Evolutionary conservation across 73 alveolate species (phyloP).

Genomic region (Stentor roeselii): DNA sequence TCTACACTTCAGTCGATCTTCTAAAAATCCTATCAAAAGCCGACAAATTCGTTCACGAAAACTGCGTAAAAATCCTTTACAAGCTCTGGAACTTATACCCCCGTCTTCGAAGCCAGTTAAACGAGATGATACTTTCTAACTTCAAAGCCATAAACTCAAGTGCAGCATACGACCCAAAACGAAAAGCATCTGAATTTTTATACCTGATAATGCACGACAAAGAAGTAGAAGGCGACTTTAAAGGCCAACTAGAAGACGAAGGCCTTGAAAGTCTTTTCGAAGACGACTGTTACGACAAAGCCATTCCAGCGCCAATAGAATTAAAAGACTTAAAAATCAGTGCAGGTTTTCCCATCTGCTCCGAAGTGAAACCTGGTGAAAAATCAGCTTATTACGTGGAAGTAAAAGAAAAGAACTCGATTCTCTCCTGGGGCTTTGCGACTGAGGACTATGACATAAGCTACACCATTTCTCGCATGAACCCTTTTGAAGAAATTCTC

Average conservation of each 20-base stretch:
- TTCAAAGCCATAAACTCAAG: background rate
- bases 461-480: background rate
- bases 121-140: background rate
- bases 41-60: background rate
- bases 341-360: constrained; percentile 12
- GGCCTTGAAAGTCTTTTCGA: background rate
- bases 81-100: background rate
- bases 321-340: background rate
- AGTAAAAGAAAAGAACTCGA: constrained; percentile 2
- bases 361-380: constrained; percentile 1
- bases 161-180: background rate
- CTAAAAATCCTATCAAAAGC: background rate
- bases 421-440: constrained; percentile 13
- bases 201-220: background rate
- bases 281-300: background rate
- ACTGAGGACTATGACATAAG: background rate
- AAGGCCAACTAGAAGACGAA: constrained; percentile 14
- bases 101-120: background rate
- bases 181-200: constrained; percentile 3
- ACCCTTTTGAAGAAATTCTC: background rate
- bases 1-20: background rate
- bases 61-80: background rate
- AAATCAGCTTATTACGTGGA: background rate
- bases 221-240: background rate
- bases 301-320: background rate